Evolutionary conservation across 129 eudicot species (phyloP).

Genomic region (Chrysanthemum makinoi): DNA sequence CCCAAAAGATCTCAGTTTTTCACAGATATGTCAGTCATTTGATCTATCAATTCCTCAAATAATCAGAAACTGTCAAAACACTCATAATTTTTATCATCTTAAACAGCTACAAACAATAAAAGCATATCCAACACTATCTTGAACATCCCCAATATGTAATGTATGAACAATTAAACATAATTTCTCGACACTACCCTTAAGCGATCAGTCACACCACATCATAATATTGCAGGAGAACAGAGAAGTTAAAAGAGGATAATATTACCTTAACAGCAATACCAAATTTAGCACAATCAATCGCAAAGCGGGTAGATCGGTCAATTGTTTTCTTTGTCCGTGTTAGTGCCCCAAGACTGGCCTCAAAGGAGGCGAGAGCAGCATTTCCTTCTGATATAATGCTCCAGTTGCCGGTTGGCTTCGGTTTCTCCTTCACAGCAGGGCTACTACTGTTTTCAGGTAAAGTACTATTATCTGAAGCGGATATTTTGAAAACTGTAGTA

Average conservation of each 20-base stretch:
- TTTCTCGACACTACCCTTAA: background rate
- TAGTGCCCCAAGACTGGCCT: slow-evolving; percentile 56
- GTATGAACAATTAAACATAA: background rate
- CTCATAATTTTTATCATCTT: too few relatives aligned
- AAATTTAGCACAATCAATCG: slow-evolving; percentile 89
- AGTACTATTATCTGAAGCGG: slow-evolving; percentile 43
- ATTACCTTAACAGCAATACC: slow-evolving; percentile 87
- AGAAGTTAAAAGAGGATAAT: background rate
- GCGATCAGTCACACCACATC: background rate
- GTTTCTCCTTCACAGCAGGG: slow-evolving; percentile 45
- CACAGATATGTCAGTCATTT: too few relatives aligned
- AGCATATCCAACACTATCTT: too few relatives aligned
- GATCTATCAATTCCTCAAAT: too few relatives aligned
- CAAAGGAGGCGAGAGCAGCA: slow-evolving; percentile 63
- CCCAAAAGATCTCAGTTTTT: too few relatives aligned
- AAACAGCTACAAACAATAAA: too few relatives aligned
- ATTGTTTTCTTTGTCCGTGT: slow-evolving; percentile 93
- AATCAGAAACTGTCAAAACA: too few relatives aligned
- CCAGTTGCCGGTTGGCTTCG: slow-evolving; percentile 40
- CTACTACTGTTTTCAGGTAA: slow-evolving; percentile 43
- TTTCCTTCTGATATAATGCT: slow-evolving; percentile 55
- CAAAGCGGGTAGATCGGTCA: slow-evolving; percentile 82
- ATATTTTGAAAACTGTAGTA: slow-evolving; percentile 37
- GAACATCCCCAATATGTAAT: too few relatives aligned
- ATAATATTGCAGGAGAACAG: background rate